Conservation (phyloP, 2,329 filamentous ascomycete species). For the Aspergillus jensenii region DNA sequence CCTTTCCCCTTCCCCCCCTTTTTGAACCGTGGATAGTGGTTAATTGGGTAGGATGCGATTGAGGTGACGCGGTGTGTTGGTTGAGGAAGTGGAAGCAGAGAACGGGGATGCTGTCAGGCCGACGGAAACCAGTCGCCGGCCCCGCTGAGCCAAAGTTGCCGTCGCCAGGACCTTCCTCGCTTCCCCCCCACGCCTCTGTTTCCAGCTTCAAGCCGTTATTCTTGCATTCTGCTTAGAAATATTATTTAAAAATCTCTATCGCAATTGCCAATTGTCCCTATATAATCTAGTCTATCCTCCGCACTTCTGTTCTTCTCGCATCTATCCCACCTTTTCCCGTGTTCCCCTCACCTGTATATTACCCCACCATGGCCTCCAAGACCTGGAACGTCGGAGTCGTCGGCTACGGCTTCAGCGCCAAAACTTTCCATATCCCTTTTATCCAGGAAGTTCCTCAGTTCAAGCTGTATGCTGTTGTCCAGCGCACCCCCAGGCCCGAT, state of each 20-base stretch:
- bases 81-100: slow-evolving; percentile 11
- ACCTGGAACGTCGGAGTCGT: slow-evolving; percentile 59
- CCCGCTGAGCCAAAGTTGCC: slow-evolving; percentile 38
- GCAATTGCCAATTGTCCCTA: not conserved
- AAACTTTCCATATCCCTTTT: slow-evolving; percentile 82
- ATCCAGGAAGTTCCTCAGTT: slow-evolving; percentile 64
- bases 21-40: not conserved
- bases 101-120: too few species aligned
- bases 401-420: slow-evolving; percentile 66
- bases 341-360: slow-evolving; percentile 15
- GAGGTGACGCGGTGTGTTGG: slow-evolving; percentile 34
- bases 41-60: slow-evolving; percentile 28
- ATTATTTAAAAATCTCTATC: not conserved
- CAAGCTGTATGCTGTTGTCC: slow-evolving; percentile 72
- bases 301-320: not conserved
- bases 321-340: not conserved
- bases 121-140: slow-evolving; percentile 50
- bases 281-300: not conserved
- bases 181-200: slow-evolving; percentile 26
- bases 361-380: slow-evolving; percentile 40
- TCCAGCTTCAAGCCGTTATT: not conserved
- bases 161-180: slow-evolving; percentile 36
- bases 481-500: slow-evolving; percentile 64
- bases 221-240: not conserved
- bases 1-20: not conserved